Evolutionary conservation across 371 early-diverging fungal genomes (phyloP).

Genomic region (Chytridiales sp.): DNA sequence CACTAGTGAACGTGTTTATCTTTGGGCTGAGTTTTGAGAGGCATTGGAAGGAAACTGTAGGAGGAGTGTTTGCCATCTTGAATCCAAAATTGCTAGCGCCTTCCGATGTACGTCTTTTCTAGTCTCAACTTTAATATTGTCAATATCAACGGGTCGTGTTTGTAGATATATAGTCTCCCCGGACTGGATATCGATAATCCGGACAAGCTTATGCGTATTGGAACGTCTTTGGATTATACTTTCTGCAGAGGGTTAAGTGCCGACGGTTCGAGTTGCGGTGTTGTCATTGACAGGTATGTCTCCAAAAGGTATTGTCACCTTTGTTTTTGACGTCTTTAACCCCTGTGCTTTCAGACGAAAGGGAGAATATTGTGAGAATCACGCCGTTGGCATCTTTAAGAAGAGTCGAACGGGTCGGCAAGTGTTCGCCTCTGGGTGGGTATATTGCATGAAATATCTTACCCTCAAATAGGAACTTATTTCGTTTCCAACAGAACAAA

Average conservation of each 20-base stretch:
- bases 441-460: too few relatives aligned
- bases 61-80: constrained; percentile 42
- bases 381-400: constrained; percentile 30
- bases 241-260: constrained; percentile 28
- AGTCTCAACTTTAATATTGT: not conserved
- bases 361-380: constrained; percentile 34
- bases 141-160: not conserved
- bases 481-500: constrained; percentile 3
- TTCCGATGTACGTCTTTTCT: constrained; percentile 29
- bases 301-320: too few relatives aligned
- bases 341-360: constrained; percentile 15
- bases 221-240: constrained; percentile 33
- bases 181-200: constrained; percentile 36
- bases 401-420: too few relatives aligned
- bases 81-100: constrained; percentile 39
- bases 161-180: constrained; percentile 22
- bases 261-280: constrained; percentile 24
- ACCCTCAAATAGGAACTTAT: not conserved
- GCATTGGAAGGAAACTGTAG: constrained; percentile 26
- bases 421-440: too few relatives aligned
- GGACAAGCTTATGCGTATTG: constrained; percentile 41
- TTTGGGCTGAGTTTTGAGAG: constrained; percentile 29
- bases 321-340: too few relatives aligned
- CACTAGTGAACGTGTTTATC: constrained; percentile 28
- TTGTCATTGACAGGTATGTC: constrained; percentile 28